phyloP scores from a whole-genome alignment of 805 yeast species.

The Kuraishia molischiana region DNA sequence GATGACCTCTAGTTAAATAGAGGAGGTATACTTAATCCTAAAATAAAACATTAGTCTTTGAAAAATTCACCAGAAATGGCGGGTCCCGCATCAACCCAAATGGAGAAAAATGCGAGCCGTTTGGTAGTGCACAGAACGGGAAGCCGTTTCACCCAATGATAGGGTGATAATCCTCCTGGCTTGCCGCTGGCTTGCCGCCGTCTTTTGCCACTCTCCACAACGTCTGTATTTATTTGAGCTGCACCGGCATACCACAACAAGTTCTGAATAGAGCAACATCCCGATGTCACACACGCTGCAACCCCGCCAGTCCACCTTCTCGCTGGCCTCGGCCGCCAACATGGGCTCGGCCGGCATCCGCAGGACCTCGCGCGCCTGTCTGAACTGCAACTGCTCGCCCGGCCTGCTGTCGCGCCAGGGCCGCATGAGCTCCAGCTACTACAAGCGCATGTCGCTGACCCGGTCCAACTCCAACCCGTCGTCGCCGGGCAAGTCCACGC shows the following conservation, averaged over 20 bases:
- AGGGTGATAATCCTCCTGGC: too few relatives aligned
- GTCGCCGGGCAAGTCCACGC: constrained; percentile 6
- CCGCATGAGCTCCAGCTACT: constrained; percentile 42
- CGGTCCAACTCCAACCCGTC: constrained; percentile 4
- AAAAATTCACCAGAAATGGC: too few relatives aligned
- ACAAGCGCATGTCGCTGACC: constrained; percentile 24
- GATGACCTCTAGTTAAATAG: constrained; percentile 69
- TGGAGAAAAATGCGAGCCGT: too few relatives aligned
- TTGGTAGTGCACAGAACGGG: too few relatives aligned
- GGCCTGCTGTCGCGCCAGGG: constrained; percentile 64
- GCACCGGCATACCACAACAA: constrained; percentile 1
- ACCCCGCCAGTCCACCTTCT: constrained; percentile 31
- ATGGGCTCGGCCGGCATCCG: constrained; percentile 7
- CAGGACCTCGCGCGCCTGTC: constrained; percentile 37
- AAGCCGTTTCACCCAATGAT: too few relatives aligned
- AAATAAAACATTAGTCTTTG: too few relatives aligned
- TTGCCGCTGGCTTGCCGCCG: too few relatives aligned
- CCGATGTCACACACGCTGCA: constrained; percentile 20
- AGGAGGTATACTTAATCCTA: too few relatives aligned
- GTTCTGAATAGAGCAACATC: too few relatives aligned
- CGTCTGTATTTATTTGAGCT: constrained; percentile 33
- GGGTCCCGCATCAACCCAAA: too few relatives aligned
- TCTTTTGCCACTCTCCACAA: too few relatives aligned
- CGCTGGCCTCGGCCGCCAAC: constrained; percentile 20
- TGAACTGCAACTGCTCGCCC: constrained; percentile 78